phyloP scores from a whole-genome alignment of 208 protist genomes.

The Wallacemonas sp. region DNA sequence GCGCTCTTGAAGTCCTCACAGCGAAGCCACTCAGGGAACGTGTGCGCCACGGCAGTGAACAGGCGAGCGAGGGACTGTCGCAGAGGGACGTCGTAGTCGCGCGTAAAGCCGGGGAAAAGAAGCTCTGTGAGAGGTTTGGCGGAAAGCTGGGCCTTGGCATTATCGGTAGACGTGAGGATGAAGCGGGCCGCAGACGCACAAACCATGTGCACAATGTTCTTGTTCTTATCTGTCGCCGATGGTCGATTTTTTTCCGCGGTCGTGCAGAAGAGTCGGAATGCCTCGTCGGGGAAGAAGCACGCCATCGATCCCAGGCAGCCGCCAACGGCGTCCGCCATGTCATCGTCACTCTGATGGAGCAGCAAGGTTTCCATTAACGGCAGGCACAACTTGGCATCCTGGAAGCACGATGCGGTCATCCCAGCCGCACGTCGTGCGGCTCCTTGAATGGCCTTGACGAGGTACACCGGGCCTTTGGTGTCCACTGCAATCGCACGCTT shows the following conservation, averaged over 20 bases:
- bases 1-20: constrained; percentile 29
- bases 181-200: constrained; percentile 19
- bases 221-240: neutral
- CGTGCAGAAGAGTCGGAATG: neutral
- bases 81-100: constrained; percentile 21
- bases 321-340: constrained; percentile 34
- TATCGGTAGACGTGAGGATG: constrained; percentile 7
- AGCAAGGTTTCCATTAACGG: constrained; percentile 33
- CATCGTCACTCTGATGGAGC: constrained; percentile 20
- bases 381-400: constrained; percentile 31
- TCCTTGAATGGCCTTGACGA: constrained; percentile 49
- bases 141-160: neutral
- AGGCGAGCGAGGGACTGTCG: constrained; percentile 40
- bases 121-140: constrained; percentile 5
- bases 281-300: constrained; percentile 23
- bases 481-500: constrained; percentile 24
- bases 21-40: constrained; percentile 37
- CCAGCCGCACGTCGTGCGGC: constrained; percentile 26
- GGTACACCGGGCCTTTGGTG: constrained; percentile 35
- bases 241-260: neutral
- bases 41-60: constrained; percentile 38
- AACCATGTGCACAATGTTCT: neutral
- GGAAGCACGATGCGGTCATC: constrained; percentile 28
- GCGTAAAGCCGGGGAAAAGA: constrained; percentile 19
- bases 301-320: constrained; percentile 36